Evolutionary conservation across 2,329 filamentous ascomycete species (phyloP), one percentile per base, ranked within the genome.

Genomic region (Beauveria bassiana): DNA sequence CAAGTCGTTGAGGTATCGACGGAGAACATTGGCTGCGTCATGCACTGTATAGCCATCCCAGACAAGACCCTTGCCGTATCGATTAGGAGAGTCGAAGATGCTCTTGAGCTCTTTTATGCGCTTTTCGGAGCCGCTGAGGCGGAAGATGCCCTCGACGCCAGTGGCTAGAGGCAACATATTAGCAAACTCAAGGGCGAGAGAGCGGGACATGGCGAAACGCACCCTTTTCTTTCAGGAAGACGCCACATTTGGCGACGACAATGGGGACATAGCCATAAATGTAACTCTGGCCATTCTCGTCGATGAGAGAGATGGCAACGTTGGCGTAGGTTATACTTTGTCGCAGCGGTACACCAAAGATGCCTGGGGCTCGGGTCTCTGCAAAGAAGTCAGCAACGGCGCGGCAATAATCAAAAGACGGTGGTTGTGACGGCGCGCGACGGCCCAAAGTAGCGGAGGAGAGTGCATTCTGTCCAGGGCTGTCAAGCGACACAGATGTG

Each of bases 241-340:
- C 93, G 65, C 95, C 95, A 73, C 95, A 98, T 75, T 99, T 99
- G 42, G 95, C 95, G 59, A 99, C 93, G 49, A 99, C 93, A 66
- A 99, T 98, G 20, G 95, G 95, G 8, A 99, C 93, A 71, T 98
- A 98, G 70, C 95, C 95, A 74, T 98, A 99, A 59, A 98, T 97
- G 74, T 96, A 98, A 76, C 91, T 96, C 74, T 95, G 86, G 38
- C 93, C 93, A 66, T 95, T 84, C 66, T 93, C 91, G 72, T 98
- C 93, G 66, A 95, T 90, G 31, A 99, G 84, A 24, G 93, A 98
- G 70, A 99, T 99, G 65, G 95, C 95, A 64, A 99, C 95, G 71
- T 98, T 99, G 63, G 95, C 95, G 74, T 99, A 98, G 63, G 89
- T 90, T 73, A 99, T 98, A 77, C 93, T 98, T 71, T 93, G 87